Base-by-base conservation (phyloP, 768 basidiomycete genomes). In the Lactarius quietus region DNA sequence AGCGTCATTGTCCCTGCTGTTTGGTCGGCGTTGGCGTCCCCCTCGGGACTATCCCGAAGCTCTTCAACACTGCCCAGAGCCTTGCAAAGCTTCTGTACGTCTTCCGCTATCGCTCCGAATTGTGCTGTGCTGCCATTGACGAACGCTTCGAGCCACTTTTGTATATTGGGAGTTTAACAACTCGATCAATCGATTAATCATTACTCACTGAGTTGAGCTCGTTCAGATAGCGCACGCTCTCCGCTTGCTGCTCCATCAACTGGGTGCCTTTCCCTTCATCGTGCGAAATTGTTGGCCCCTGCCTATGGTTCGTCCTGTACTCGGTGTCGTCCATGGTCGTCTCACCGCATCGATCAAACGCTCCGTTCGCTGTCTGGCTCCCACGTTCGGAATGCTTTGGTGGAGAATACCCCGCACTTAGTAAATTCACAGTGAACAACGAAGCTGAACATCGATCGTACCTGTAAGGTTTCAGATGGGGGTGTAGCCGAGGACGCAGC, bases 131-230 rank as follows among this genome's bases (percentile, higher is more conserved):
- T 87, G 52, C 86, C 86, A 45, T 85, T 86, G 43, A 93, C 90
- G 73, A 93, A 93, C 3, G 85, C 78, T 69, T 94, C 93, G 48
- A 95, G 81, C 93, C 93, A 95, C 85, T 90, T 69, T 51, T 70
- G 70, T 36, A 63, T 18, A 14, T 63, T 53, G 48, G 23, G 48
- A 12, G 14, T 26, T 39, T 6, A 33, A 38, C 23, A 18, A 41
- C 36, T n/a, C 1, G 26, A n/a, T 41, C 14, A 36, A 17, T 33
- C 1, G 23, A 12, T 23, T 3, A 26, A 8, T 26, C 17, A n/a
- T 57, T 31, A 74, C 83, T 64, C 66, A 88, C 90, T 63, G 79
- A 78, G 71, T 92, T 92, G 41, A 92, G 79, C 71, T 92, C 89
- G 67, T 89, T 88, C 38, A 93, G 81, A 73, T 92, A 92, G 26